A percentile compares a stretch with the other conserved stretches of the same genome.
Conservation (phyloP, 306 rosid genomes). For the Cucumis hystrix region DNA sequence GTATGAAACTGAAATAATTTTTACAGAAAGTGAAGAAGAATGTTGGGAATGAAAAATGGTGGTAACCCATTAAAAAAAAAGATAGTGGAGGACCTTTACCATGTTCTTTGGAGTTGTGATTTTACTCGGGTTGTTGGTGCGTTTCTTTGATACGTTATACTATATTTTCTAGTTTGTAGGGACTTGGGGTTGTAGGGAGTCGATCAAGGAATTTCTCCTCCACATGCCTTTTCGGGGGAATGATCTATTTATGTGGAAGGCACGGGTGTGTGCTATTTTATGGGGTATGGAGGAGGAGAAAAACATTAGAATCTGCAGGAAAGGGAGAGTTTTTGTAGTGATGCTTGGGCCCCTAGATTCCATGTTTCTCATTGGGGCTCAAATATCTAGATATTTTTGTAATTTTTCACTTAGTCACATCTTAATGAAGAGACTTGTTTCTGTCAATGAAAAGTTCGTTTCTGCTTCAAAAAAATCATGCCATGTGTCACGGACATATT, state of each 20-base stretch:
- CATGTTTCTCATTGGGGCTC: neutral
- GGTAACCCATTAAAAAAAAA: too few relatives aligned
- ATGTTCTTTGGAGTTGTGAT: neutral
- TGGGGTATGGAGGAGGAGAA: neutral
- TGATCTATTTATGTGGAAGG: neutral
- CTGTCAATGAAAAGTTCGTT: too few relatives aligned
- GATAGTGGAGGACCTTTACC: neutral
- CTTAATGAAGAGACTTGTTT: too few relatives aligned
- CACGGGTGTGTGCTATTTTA: neutral
- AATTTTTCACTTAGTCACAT: neutral
- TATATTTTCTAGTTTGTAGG: neutral
- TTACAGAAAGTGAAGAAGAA: constrained; percentile 5
- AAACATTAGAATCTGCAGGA: neutral
- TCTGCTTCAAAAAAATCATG: too few relatives aligned
- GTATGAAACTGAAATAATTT: neutral
- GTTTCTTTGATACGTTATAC: neutral
- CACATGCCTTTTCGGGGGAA: neutral
- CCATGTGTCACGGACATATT: too few relatives aligned
- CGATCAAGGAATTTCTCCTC: neutral
- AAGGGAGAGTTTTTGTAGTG: neutral
- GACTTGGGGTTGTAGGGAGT: neutral
- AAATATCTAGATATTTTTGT: neutral
- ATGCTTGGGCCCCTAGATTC: neutral
- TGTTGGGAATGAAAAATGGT: neutral
- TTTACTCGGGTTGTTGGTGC: neutral